Evolutionary conservation across 2,329 filamentous ascomycete genomes (phyloP).

Genomic region (Neofusicoccum parvum): DNA sequence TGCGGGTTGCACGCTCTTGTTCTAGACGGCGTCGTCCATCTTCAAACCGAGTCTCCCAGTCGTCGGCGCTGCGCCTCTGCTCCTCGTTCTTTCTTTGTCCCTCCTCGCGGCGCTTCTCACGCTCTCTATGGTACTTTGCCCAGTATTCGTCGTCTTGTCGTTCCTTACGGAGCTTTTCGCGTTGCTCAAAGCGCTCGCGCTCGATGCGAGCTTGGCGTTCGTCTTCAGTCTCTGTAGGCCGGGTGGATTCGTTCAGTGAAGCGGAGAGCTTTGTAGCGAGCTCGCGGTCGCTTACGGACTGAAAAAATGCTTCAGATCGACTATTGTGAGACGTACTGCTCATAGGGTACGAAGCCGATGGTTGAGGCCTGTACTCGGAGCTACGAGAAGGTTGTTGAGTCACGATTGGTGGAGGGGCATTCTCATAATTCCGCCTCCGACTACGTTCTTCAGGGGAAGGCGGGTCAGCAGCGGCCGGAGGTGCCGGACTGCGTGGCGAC

Average conservation of each 20-base stretch:
- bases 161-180: neutral
- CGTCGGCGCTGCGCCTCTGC: neutral
- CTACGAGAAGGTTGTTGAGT: neutral
- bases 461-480: slow-evolving; percentile 14
- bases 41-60: slow-evolving; percentile 8
- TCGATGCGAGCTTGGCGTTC: slow-evolving; percentile 8
- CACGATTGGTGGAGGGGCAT: slow-evolving; percentile 2
- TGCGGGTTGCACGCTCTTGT: neutral
- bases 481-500: slow-evolving; percentile 3
- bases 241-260: neutral
- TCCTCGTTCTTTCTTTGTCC: neutral
- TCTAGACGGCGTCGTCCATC: slow-evolving; percentile 6
- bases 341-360: neutral
- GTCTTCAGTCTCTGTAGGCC: slow-evolving; percentile 1
- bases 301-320: neutral
- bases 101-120: slow-evolving; percentile 7
- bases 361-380: neutral
- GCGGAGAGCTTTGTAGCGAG: neutral
- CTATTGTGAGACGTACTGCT: neutral
- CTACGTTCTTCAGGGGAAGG: slow-evolving; percentile 5
- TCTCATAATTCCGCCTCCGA: neutral
- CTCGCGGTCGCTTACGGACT: neutral
- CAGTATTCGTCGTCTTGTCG: slow-evolving; percentile 2
- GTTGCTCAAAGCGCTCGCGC: neutral
- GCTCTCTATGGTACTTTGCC: neutral